phyloP scores from a whole-genome alignment of 257 asterid species.

The Plantago elongata region DNA sequence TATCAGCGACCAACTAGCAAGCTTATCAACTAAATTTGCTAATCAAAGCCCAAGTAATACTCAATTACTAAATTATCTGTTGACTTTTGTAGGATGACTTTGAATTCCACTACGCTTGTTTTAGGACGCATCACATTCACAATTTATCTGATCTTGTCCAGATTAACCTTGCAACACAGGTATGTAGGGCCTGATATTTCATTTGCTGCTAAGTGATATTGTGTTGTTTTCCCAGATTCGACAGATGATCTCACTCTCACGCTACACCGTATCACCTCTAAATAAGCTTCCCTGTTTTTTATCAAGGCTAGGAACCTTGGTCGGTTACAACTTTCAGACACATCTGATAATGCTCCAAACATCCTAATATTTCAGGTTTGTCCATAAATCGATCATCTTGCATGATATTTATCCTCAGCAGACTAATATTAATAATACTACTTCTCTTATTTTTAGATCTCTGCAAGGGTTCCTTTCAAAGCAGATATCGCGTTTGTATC shows the following conservation, averaged over 20 bases:
- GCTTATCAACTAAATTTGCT: no score
- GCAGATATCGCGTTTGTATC: constrained; percentile 77
- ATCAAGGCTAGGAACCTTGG: constrained; percentile 61
- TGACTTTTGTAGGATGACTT: constrained; percentile 60
- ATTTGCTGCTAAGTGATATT: constrained; percentile 9
- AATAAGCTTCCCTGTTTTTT: constrained; percentile 17
- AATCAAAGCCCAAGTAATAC: neutral
- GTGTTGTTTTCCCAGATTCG: constrained; percentile 12
- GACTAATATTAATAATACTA: constrained; percentile 12
- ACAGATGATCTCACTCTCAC: constrained; percentile 9
- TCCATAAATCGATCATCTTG: constrained; percentile 8
- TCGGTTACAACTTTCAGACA: constrained; percentile 81
- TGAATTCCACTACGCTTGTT: constrained; percentile 81
- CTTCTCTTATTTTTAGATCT: constrained; percentile 40
- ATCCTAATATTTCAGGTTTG: constrained; percentile 91
- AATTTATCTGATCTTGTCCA: constrained; percentile 94
- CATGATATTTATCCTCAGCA: constrained; percentile 14
- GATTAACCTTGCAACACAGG: constrained; percentile 73
- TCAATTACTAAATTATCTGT: constrained; percentile 9
- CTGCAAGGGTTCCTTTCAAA: constrained; percentile 71
- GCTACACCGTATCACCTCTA: constrained; percentile 7
- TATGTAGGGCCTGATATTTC: constrained; percentile 23
- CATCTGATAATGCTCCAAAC: constrained; percentile 66
- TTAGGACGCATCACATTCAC: constrained; percentile 72
- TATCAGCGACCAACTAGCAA: no score